These are phyloP conservation scores for Raphanus hybrid DNA, from an alignment of 441 rosid genomes.

Conservation along the genomic window DNA sequence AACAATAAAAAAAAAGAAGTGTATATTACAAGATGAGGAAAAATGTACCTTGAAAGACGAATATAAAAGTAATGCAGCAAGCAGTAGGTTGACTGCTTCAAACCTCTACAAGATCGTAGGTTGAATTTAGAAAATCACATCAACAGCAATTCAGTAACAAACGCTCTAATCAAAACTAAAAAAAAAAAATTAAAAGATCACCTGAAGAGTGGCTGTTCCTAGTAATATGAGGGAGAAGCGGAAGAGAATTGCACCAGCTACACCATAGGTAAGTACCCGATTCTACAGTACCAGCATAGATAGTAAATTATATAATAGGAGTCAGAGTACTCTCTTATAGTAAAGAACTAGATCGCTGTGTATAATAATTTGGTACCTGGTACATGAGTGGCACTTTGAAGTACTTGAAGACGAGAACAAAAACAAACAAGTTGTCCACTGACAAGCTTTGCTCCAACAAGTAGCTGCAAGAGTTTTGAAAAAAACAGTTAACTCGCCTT, in stretches of 20 bases:
- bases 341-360: constrained; percentile 12
- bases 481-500: background rate
- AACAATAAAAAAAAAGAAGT: too few relatives aligned
- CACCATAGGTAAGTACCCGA: constrained; percentile 85
- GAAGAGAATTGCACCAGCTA: constrained; percentile 86
- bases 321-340: constrained; percentile 18
- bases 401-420: constrained; percentile 89
- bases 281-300: constrained; percentile 55
- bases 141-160: background rate
- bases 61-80: constrained; percentile 82
- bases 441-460: constrained; percentile 97
- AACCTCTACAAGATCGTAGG: constrained; percentile 59
- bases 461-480: constrained; percentile 61
- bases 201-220: constrained; percentile 12
- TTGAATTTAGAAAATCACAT: constrained; percentile 10
- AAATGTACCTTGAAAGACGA: constrained; percentile 81
- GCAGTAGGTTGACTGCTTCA: constrained; percentile 77
- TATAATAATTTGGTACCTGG: constrained; percentile 60
- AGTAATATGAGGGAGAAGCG: constrained; percentile 21
- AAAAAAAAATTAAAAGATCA: background rate
- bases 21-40: constrained; percentile 29
- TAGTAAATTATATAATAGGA: constrained; percentile 16
- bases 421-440: constrained; percentile 92
- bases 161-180: background rate
- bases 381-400: constrained; percentile 85